Base-by-base conservation (phyloP, 1,284 basidiomycete species). In the Lignosus rhinocerotis region DNA sequence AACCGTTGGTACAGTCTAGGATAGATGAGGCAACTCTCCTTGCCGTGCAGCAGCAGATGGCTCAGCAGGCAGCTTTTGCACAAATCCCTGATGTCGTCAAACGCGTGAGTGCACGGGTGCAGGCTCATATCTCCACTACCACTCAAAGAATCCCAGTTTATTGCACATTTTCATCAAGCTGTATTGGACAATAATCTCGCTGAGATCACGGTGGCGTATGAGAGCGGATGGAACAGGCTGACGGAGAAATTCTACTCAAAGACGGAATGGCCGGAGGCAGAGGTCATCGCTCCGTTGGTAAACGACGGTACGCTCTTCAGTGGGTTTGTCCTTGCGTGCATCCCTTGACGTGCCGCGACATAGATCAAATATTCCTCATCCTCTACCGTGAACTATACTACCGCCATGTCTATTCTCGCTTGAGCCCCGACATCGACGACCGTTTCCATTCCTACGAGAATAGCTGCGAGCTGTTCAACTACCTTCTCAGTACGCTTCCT, bases 361-460 rank as follows among this genome's bases (percentile, higher is more conserved):
- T 66, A 93, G 93, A 96, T 74, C 92, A 91, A 57, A 91, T 97
- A 58, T 99, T 98, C 81, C 81, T 98, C 49, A 95, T 96, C 61
- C 86, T 99, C 21, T 99, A 99, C 78, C 88, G 94, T 66, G 96
- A 98, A 74, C 84, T 97, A 14, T 95, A 95, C 77, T 95, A 92
- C 73, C 86, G 91, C 49, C 95, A 98, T 72, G 94, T 98, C 52
- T 98, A 98, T 78, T 97, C 96, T 9, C 90, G 94, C 48, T 83
- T 98, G 49, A 90, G 92, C 70, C 96, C 96, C 56, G 93, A 97
- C 74, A 88, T 98, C 65, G 96, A 98, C 73, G 96, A 98, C 76
- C 90, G 96, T 55, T 96, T 98, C 83, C 94, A 97, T 75, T 96
- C 94, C 2, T 99, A 98, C 76, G 96, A 98, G 75, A 97, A 98